A percentile compares a stretch with the other conserved stretches of the same genome.
These are phyloP conservation scores for Kodamaea restingae DNA, from an alignment of 805 yeast species.

Conservation along the genomic window DNA sequence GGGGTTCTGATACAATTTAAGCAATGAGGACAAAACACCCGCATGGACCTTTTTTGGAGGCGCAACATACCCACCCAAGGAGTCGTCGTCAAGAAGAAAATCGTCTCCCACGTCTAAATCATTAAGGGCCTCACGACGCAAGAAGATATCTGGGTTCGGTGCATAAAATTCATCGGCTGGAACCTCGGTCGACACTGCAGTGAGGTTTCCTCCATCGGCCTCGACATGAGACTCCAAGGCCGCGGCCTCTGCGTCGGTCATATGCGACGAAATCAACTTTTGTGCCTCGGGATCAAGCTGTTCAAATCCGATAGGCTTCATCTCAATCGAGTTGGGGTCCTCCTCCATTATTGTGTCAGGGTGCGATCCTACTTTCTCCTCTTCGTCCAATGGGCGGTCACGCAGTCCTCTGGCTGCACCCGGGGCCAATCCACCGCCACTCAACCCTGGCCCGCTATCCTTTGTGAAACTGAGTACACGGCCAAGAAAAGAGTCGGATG, in stretches of 20 bases:
- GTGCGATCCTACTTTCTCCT: slow-evolving; percentile 15
- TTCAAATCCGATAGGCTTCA: slow-evolving; percentile 41
- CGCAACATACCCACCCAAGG: slow-evolving; percentile 31
- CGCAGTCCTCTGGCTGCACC: slow-evolving; percentile 27
- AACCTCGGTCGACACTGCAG: not conserved
- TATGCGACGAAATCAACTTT: slow-evolving; percentile 49
- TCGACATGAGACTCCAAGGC: slow-evolving; percentile 1
- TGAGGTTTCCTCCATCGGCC: not conserved
- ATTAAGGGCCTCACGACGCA: slow-evolving; percentile 21
- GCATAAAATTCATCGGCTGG: slow-evolving; percentile 22
- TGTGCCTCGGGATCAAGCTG: slow-evolving; percentile 50
- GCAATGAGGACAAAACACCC: slow-evolving; percentile 78
- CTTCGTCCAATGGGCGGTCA: slow-evolving; percentile 21
- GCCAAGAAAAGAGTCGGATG: slow-evolving; percentile 38
- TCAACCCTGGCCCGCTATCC: slow-evolving; percentile 23
- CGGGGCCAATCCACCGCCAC: slow-evolving; percentile 43
- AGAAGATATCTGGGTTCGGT: slow-evolving; percentile 44
- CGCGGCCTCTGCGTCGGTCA: slow-evolving; percentile 17
- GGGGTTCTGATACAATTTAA: slow-evolving; percentile 61
- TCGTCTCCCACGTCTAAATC: slow-evolving; percentile 25
- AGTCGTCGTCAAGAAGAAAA: slow-evolving; percentile 27
- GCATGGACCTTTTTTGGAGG: slow-evolving; percentile 62
- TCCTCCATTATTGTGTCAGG: slow-evolving; percentile 8
- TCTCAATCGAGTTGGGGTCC: slow-evolving; percentile 39
- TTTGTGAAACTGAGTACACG: slow-evolving; percentile 25